Percentiles rank a stretch among this genome's conserved stretches.
These are phyloP conservation scores for Neurospora sp. DNA, from an alignment of 495 filamentous ascomycete species.

Conservation along the genomic window DNA sequence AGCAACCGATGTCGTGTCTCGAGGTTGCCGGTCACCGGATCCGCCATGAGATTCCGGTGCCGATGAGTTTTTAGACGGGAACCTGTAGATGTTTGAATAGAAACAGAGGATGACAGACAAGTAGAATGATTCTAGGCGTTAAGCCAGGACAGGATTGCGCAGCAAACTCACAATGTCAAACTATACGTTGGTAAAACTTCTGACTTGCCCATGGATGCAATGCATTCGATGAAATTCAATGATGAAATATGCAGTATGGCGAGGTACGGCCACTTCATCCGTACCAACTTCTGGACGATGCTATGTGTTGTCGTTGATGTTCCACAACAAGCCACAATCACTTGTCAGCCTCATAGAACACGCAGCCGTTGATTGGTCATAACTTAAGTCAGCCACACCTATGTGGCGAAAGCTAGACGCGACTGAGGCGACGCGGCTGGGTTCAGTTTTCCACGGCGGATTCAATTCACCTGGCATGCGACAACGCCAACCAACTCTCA, in stretches of 20 bases:
- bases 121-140: neutral
- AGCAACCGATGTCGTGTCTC: neutral
- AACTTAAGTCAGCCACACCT: neutral
- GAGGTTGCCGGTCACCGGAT: neutral
- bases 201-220: neutral
- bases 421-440: neutral
- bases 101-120: neutral
- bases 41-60: neutral
- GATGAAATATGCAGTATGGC: neutral
- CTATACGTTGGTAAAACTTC: neutral
- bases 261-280: neutral
- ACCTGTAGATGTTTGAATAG: neutral
- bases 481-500: neutral
- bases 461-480: neutral
- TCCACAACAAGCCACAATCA: constrained; percentile 5
- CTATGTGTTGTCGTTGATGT: neutral
- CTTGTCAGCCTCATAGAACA: constrained; percentile 1
- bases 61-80: neutral
- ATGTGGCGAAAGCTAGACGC: neutral
- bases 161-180: neutral
- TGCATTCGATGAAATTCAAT: neutral
- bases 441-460: neutral
- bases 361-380: neutral
- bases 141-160: neutral
- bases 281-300: constrained; percentile 8